phyloP scores from a whole-genome alignment of 768 basidiomycete species.

The Agrocybe chaxingu region DNA sequence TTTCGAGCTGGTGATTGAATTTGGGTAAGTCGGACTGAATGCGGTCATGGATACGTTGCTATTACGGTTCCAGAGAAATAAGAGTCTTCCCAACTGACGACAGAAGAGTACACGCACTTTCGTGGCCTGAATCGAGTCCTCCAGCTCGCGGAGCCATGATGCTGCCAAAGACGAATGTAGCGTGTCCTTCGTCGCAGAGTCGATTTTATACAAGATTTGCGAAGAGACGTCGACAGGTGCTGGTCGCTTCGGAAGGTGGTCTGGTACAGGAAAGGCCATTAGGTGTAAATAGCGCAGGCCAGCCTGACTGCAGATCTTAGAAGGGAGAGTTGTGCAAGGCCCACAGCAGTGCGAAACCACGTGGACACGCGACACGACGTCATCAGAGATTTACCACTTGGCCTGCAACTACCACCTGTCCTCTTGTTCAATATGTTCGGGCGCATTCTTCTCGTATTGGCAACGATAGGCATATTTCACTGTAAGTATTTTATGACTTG shows the following conservation, averaged over 20 bases:
- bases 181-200: conserved; percentile 53
- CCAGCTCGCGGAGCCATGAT: conserved; percentile 72
- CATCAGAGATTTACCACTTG: not conserved
- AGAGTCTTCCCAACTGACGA: not conserved
- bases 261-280: conserved; percentile 76
- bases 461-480: conserved; percentile 49
- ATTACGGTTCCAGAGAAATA: conserved; percentile 13
- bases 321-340: conserved; percentile 1
- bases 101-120: conserved; percentile 46
- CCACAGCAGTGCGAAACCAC: conserved; percentile 16
- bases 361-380: conserved; percentile 21
- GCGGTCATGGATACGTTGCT: conserved; percentile 72
- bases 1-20: conserved; percentile 62
- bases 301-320: conserved; percentile 3
- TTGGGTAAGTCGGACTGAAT: conserved; percentile 60
- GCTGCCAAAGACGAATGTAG: conserved; percentile 59
- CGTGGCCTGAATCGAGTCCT: conserved; percentile 65
- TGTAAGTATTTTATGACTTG: conserved; percentile 31
- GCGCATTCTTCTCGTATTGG: conserved; percentile 42
- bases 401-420: not conserved
- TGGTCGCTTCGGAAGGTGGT: conserved; percentile 67
- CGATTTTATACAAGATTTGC: conserved; percentile 65
- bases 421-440: conserved; percentile 37
- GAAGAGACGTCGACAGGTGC: conserved; percentile 66
- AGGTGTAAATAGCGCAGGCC: conserved; percentile 6